Base-by-base conservation (phyloP, 371 early-diverging fungal genomes). In the Quaeritorhiza haematococci region DNA sequence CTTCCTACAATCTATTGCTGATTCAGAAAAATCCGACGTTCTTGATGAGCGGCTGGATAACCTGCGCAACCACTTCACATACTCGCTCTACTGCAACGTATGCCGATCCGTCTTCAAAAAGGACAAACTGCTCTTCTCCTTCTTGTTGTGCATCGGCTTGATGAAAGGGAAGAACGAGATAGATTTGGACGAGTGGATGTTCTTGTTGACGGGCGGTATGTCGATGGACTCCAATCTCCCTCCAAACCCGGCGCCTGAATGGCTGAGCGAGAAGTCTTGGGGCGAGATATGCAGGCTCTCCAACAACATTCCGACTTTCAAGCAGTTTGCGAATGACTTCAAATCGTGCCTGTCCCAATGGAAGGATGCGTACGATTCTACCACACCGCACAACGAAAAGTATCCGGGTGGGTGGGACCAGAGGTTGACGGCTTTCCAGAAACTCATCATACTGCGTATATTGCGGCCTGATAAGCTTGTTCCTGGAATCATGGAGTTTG, bases 81-180 rank as follows among this genome's bases (percentile, higher is more conserved):
- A 78, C 64, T 71, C 74, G 19, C 60, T 80, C 10, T 80, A 80
- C 58, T 67, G 75, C 58, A 80, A 80, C 58, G 76, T 80, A 8
- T 80, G 80, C 59, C 65, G 80, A 13, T 78, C 78, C 1, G 56
- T 80, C n/a, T 80, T 80, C 66, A 76, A 80, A 50, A 78, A 78
- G 53, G 80, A 80, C 64, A 80, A 80, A 55, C 75, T 80, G 8
- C 62, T 80, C n/a, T 80, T 80, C 59, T 78, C 79, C 10, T 78
- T 80, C 55, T 45, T 78, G 15, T 74, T 80, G 24, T 75, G 74
- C 53, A 64, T 78, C 34, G 75, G 78, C 15, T 38, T 80, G 6
- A 69, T 78, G 69, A 55, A 59, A 28, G 73, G 70, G 8, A n/a
- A 58, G n/a, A 61, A 61, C 33, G 78, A 80, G 56, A 70, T 80